Conservation (phyloP, 306 rosid species). For the Abrus precatorius region DNA sequence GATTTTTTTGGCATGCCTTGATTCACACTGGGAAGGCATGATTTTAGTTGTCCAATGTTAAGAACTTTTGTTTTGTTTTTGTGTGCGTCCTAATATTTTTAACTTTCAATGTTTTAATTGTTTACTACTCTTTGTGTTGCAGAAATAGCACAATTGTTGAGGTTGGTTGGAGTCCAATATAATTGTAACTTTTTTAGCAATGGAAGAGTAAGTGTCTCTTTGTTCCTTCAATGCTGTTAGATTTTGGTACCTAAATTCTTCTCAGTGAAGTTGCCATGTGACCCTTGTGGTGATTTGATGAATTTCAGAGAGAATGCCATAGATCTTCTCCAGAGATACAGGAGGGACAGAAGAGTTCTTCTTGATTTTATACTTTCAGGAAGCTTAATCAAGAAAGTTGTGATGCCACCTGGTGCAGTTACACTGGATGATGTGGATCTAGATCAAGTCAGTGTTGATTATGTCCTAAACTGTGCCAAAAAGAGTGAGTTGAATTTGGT, state of each 20-base stretch:
- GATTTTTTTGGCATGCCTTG: background rate
- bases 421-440: conserved; percentile 97
- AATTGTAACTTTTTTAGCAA: conserved; percentile 47
- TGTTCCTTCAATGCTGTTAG: conserved; percentile 30
- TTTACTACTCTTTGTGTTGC: conserved; percentile 33
- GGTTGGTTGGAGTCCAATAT: conserved; percentile 40
- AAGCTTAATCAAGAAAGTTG: conserved; percentile 91
- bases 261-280: conserved; percentile 18
- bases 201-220: conserved; percentile 84
- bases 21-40: conserved; percentile 1
- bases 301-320: conserved; percentile 73
- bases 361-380: conserved; percentile 94
- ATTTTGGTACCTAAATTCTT: conserved; percentile 26
- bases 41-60: conserved; percentile 28
- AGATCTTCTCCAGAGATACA: conserved; percentile 83
- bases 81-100: background rate
- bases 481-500: conserved; percentile 61
- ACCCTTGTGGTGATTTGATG: conserved; percentile 35
- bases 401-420: conserved; percentile 98
- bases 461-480: conserved; percentile 87
- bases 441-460: conserved; percentile 97
- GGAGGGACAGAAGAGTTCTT: conserved; percentile 88
- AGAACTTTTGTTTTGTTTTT: background rate
- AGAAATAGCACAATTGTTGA: conserved; percentile 49
- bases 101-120: conserved; percentile 27